A percentile compares a stretch with the other conserved stretches of the same genome.
Evolutionary conservation across 2,329 filamentous ascomycete genomes (phyloP).

Genomic region (Aureobasidium namibiae): DNA sequence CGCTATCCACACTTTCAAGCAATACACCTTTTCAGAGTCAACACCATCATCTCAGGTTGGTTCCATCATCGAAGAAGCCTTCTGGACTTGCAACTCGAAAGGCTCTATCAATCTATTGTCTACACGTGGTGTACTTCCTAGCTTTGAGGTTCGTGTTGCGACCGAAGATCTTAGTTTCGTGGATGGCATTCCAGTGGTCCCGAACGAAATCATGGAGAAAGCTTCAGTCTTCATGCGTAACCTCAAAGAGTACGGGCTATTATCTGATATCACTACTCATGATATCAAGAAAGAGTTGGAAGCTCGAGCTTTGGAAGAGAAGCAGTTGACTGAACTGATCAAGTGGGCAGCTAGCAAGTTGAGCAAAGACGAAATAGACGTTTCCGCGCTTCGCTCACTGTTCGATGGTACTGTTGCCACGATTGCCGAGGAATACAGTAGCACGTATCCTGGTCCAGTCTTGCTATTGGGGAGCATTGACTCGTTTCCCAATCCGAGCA

Average conservation of each 20-base stretch:
- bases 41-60: constrained; percentile 80
- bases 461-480: constrained; percentile 69
- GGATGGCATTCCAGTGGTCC: constrained; percentile 78
- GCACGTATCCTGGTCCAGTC: constrained; percentile 55
- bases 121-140: constrained; percentile 78
- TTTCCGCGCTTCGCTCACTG: constrained; percentile 56
- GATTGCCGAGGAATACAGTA: constrained; percentile 43
- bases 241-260: constrained; percentile 72
- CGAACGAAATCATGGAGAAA: constrained; percentile 62
- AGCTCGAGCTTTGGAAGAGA: constrained; percentile 67
- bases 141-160: constrained; percentile 69
- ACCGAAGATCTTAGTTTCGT: constrained; percentile 69
- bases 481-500: constrained; percentile 66
- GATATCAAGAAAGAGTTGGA: constrained; percentile 82
- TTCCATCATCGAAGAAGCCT: constrained; percentile 83
- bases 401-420: constrained; percentile 75
- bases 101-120: constrained; percentile 82
- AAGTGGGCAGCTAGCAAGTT: constrained; percentile 73
- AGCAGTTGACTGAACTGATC: constrained; percentile 75
- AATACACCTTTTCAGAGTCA: constrained; percentile 82
- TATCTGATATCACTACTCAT: constrained; percentile 77
- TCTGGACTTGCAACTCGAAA: constrained; percentile 84
- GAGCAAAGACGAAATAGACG: constrained; percentile 62
- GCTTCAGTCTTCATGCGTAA: constrained; percentile 68
- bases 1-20: constrained; percentile 73